phyloP scores from a whole-genome alignment of 805 yeast genomes.

The Saccharomyces kudriavzevii region DNA sequence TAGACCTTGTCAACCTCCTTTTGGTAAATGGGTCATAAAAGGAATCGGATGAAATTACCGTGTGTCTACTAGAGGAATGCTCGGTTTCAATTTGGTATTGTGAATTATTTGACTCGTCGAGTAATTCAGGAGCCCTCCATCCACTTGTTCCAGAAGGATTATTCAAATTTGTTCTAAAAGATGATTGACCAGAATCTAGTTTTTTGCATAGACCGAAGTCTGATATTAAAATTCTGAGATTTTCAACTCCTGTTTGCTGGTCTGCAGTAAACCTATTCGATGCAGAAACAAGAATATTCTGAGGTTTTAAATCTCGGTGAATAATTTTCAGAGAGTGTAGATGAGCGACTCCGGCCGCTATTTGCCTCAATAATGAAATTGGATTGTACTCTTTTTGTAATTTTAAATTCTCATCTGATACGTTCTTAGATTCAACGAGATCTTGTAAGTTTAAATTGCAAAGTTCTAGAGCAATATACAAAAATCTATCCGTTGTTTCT shows the following conservation, averaged over 20 bases:
- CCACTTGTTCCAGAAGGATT: slow-evolving; percentile 96
- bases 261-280: slow-evolving; percentile 36
- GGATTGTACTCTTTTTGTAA: slow-evolving; percentile 40
- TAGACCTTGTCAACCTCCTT: slow-evolving; percentile 73
- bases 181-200: slow-evolving; percentile 84
- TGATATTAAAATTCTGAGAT: slow-evolving; percentile 70
- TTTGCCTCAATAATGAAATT: slow-evolving; percentile 52
- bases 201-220: slow-evolving; percentile 95
- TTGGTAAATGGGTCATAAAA: slow-evolving; percentile 35
- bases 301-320: slow-evolving; percentile 92
- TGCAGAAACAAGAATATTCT: slow-evolving; percentile 78
- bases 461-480: slow-evolving; percentile 87
- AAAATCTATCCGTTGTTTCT: slow-evolving; percentile 78
- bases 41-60: slow-evolving; percentile 8
- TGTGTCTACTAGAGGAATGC: slow-evolving; percentile 3
- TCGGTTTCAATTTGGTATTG: neutral
- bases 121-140: slow-evolving; percentile 94
- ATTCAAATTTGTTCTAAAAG: slow-evolving; percentile 77
- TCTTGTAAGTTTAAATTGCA: slow-evolving; percentile 88
- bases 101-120: slow-evolving; percentile 26
- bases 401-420: slow-evolving; percentile 29
- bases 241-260: slow-evolving; percentile 27
- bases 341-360: slow-evolving; percentile 78
- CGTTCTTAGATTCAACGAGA: slow-evolving; percentile 49
- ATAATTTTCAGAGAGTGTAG: slow-evolving; percentile 85